A percentile compares a stretch with the other conserved stretches of the same genome.
Evolutionary conservation across 495 filamentous ascomycete species (phyloP).

Genomic region (Annulohypoxylon moriforme): DNA sequence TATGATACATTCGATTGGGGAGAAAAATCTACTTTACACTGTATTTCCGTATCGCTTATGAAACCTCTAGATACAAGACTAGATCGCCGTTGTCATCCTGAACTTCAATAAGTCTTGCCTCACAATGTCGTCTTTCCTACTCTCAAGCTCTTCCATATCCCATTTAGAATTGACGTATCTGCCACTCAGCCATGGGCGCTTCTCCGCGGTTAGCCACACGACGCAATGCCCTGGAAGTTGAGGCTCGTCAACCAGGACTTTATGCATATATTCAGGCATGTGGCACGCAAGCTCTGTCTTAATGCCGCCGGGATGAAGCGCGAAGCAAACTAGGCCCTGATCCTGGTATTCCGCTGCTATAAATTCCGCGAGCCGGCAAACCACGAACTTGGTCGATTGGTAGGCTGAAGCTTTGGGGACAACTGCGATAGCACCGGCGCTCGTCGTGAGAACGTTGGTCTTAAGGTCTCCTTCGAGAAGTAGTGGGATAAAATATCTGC

Average conservation of each 20-base stretch:
- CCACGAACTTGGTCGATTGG: conserved; percentile 55
- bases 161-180: conserved; percentile 54
- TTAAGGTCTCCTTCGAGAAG: conserved; percentile 51
- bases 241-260: conserved; percentile 45
- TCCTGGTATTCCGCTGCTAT: conserved; percentile 55
- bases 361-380: conserved; percentile 58
- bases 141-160: conserved; percentile 63
- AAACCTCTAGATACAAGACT: neutral
- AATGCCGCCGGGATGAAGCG: conserved; percentile 60
- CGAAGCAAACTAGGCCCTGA: conserved; percentile 54
- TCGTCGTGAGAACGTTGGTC: conserved; percentile 52
- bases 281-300: conserved; percentile 53
- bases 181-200: conserved; percentile 54
- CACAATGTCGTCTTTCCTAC: conserved; percentile 58
- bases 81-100: conserved; percentile 45
- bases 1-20: neutral
- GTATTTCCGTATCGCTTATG: neutral
- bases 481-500: conserved; percentile 57
- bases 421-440: conserved; percentile 46
- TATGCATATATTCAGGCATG: conserved; percentile 42
- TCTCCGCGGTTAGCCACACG: conserved; percentile 52
- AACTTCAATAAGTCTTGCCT: conserved; percentile 58
- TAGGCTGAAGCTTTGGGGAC: conserved; percentile 51
- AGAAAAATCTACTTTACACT: neutral
- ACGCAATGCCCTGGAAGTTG: conserved; percentile 54